These are phyloP conservation scores for Penicillium simplicissimum DNA, from an alignment of 495 filamentous ascomycete species.

Conservation along the genomic window DNA sequence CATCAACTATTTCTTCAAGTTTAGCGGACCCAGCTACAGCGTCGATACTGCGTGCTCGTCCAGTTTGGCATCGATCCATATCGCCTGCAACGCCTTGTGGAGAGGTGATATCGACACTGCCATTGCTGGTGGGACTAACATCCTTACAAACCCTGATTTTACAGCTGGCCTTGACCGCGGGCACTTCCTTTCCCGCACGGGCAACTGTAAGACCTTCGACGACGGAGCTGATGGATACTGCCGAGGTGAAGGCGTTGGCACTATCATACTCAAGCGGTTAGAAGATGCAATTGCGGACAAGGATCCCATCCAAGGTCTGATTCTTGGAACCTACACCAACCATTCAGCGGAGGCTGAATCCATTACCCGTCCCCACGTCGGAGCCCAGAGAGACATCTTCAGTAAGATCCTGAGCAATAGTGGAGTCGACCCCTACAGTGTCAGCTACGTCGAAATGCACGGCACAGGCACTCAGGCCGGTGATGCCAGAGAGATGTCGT, in stretches of 20 bases:
- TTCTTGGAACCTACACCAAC: constrained; percentile 40
- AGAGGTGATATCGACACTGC: constrained; percentile 70
- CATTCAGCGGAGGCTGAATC: constrained; percentile 48
- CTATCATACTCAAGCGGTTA: constrained; percentile 46
- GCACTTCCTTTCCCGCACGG: constrained; percentile 68
- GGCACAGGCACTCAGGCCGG: constrained; percentile 50
- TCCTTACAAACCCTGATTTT: constrained; percentile 69
- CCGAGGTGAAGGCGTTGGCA: constrained; percentile 52
- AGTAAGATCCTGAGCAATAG: constrained; percentile 43
- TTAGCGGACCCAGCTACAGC: constrained; percentile 20
- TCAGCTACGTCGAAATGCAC: constrained; percentile 55
- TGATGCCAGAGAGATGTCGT: constrained; percentile 34
- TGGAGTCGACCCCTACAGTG: constrained; percentile 48
- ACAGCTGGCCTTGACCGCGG: constrained; percentile 67
- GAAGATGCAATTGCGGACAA: constrained; percentile 50
- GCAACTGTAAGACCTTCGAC: constrained; percentile 70
- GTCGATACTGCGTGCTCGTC: constrained; percentile 29
- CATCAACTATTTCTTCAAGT: constrained; percentile 32
- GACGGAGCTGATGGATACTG: constrained; percentile 72
- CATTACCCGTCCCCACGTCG: constrained; percentile 50
- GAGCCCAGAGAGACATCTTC: constrained; percentile 47
- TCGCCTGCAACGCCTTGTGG: constrained; percentile 67
- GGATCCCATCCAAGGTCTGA: constrained; percentile 47
- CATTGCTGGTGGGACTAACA: constrained; percentile 68
- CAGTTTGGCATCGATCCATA: constrained; percentile 56